Evolutionary conservation across 2,329 filamentous ascomycete species (phyloP).

Genomic region (Botrytis medusae): DNA sequence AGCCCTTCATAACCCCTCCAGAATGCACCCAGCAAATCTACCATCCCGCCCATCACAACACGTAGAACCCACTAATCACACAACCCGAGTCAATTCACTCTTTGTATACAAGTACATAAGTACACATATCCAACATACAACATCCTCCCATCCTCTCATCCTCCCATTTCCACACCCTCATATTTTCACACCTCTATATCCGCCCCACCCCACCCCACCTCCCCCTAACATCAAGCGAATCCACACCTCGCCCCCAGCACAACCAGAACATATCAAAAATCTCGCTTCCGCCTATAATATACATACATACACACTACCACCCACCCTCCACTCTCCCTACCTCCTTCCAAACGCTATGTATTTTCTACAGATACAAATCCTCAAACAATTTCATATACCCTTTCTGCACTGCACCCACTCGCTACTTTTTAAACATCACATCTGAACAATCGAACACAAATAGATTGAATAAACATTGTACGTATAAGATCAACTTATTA

Average conservation of each 20-base stretch:
- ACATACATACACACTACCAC: background rate
- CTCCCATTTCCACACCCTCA: background rate
- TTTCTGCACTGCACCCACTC: background rate
- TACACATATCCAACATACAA: background rate
- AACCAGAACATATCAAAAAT: background rate
- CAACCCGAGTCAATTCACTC: no score
- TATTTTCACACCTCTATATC: background rate
- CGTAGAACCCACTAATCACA: no score
- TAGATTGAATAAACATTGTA: background rate
- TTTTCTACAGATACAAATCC: background rate
- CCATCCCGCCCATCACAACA: no score
- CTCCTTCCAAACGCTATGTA: background rate
- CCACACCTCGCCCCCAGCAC: background rate
- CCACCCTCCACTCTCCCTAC: background rate
- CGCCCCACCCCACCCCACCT: background rate
- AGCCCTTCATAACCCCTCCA: no score
- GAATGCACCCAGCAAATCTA: no score
- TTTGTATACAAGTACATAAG: background rate
- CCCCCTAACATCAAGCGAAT: background rate
- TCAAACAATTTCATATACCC: accelerated
- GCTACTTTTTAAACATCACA: background rate
- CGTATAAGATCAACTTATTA: background rate
- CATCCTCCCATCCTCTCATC: background rate
- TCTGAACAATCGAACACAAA: background rate
- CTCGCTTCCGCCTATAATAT: background rate